A percentile compares a stretch with the other conserved stretches of the same genome.
Conservation (phyloP, 371 early-diverging fungal genomes). For the Mucor lusitanicus region DNA sequence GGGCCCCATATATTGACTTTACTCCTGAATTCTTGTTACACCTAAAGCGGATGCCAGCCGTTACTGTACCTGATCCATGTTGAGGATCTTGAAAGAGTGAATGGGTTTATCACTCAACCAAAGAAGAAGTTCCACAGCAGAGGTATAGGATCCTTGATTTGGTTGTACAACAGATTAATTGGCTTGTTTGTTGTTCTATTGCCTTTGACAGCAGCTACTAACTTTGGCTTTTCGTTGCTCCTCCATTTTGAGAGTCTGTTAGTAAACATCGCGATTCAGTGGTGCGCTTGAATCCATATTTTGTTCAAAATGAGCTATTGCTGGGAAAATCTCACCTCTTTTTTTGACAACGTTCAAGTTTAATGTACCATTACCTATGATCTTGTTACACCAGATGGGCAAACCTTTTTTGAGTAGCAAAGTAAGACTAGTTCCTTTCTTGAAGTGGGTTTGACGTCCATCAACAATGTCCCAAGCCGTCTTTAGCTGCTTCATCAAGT, state of each 20-base stretch:
- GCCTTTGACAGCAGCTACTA: background rate
- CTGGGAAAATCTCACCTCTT: background rate
- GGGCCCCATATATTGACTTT: conserved; percentile 78
- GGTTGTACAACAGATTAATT: background rate
- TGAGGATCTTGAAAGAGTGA: conserved; percentile 77
- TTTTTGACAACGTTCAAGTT: background rate
- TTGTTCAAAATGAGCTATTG: conserved; percentile 59
- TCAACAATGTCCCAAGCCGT: conserved; percentile 62
- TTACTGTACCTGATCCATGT: conserved; percentile 96
- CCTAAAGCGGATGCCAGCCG: conserved; percentile 95
- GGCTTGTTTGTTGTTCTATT: background rate
- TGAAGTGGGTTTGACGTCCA: conserved; percentile 94
- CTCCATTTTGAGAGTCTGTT: background rate
- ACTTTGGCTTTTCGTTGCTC: conserved; percentile 29
- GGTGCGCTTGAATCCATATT: conserved; percentile 94
- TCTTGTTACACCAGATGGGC: conserved; percentile 82
- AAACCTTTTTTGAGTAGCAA: conserved; percentile 75
- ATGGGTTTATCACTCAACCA: conserved; percentile 60
- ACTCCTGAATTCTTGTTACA: conserved; percentile 87
- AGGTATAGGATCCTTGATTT: background rate
- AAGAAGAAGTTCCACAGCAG: background rate
- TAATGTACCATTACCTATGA: conserved; percentile 70
- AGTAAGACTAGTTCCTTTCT: conserved; percentile 93
- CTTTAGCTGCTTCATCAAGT: no score
- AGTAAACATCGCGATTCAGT: conserved; percentile 90